Conservation (phyloP, 2,329 filamentous ascomycete genomes). For the Endothia cerciana region DNA sequence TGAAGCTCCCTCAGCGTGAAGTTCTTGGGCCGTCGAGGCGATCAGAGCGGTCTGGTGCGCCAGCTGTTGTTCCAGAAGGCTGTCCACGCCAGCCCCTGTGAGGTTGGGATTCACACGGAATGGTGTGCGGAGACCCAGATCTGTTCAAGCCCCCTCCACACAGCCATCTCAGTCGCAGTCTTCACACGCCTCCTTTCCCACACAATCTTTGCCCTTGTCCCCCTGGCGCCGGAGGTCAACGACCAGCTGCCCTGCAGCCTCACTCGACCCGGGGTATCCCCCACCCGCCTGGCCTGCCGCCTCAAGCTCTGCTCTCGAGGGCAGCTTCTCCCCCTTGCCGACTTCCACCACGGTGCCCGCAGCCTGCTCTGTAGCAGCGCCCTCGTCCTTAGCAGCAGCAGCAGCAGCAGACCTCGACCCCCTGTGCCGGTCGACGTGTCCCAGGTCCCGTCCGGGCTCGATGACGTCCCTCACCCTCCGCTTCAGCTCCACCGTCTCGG, state of each 20-base stretch:
- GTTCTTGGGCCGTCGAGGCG: no score
- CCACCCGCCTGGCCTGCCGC: constrained; percentile 23
- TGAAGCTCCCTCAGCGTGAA: no score
- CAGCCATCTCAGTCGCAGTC: constrained; percentile 23
- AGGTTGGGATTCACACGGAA: background rate
- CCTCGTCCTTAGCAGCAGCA: background rate
- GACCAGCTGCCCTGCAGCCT: constrained; percentile 20
- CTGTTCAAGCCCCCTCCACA: background rate
- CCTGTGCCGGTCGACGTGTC: constrained; percentile 73
- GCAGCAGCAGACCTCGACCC: background rate
- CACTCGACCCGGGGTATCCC: constrained; percentile 22
- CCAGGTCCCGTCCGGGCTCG: constrained; percentile 76
- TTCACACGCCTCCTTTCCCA: constrained; percentile 21
- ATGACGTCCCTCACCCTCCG: constrained; percentile 80
- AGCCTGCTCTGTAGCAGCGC: background rate
- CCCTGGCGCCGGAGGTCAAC: background rate
- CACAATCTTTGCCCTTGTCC: background rate
- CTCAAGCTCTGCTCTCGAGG: constrained; percentile 19
- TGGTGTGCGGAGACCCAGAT: background rate
- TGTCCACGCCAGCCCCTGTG: background rate
- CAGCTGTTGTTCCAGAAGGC: no score
- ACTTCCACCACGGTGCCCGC: constrained; percentile 3
- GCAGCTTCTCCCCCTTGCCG: constrained; percentile 11
- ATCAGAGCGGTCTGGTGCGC: no score
- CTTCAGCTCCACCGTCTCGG: constrained; percentile 91